Percentiles rank a stretch among this genome's conserved stretches.
Evolutionary conservation across 192 early-diverging fungal species (phyloP).

Genomic region (Gonapodya prolifera): DNA sequence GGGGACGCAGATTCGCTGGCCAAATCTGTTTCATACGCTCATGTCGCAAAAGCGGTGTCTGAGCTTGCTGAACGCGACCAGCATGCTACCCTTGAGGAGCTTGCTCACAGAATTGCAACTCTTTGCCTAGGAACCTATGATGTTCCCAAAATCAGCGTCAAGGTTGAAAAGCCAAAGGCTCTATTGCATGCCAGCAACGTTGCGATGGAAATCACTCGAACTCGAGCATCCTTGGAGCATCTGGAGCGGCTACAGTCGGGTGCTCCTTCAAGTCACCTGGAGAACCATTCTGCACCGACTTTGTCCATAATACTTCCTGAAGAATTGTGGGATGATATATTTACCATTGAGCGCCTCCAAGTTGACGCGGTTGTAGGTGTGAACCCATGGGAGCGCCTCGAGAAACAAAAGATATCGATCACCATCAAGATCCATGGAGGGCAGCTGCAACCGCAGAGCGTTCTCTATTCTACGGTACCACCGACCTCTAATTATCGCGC

Average conservation of each 20-base stretch:
- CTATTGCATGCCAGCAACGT: conserved; percentile 82
- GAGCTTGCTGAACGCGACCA: conserved; percentile 60
- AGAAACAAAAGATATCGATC: conserved; percentile 78
- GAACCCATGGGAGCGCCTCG: conserved; percentile 89
- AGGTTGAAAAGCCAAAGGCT: conserved; percentile 72
- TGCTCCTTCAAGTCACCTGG: background rate
- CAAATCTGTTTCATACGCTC: conserved; percentile 72
- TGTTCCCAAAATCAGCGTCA: conserved; percentile 42
- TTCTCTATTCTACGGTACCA: conserved; percentile 20
- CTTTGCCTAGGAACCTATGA: conserved; percentile 44
- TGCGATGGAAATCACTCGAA: conserved; percentile 77
- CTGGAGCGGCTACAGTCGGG: background rate
- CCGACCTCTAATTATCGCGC: conserved; percentile 64
- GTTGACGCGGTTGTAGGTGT: conserved; percentile 86
- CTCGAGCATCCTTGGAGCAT: conserved; percentile 15
- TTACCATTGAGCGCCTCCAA: conserved; percentile 71
- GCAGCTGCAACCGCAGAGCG: conserved; percentile 42
- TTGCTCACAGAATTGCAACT: conserved; percentile 52
- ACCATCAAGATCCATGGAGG: conserved; percentile 45
- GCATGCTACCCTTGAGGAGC: conserved; percentile 58
- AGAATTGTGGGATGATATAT: conserved; percentile 42
- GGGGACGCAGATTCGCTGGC: conserved; percentile 67
- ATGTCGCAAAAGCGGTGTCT: conserved; percentile 58
- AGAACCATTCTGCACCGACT: too few species aligned
- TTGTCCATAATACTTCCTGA: too few species aligned